These are phyloP conservation scores for Ramaria sp. DNA, from an alignment of 768 basidiomycete species.

Conservation along the genomic window DNA sequence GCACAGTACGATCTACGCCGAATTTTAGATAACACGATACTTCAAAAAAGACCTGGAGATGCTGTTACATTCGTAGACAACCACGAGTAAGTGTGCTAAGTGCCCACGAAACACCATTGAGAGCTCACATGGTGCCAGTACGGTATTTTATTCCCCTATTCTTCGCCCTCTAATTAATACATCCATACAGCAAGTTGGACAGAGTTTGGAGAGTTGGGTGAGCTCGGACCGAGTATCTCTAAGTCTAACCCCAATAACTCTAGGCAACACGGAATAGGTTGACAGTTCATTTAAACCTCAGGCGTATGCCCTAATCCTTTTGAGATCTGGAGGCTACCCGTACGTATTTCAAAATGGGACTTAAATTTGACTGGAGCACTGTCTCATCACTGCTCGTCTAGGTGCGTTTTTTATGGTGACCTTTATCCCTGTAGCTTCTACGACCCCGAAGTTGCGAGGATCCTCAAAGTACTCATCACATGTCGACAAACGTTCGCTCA, in stretches of 20 bases:
- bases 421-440: slow-evolving; percentile 66
- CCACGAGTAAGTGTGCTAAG: slow-evolving; percentile 54
- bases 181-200: slow-evolving; percentile 46
- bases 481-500: slow-evolving; percentile 60
- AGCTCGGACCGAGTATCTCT: slow-evolving; percentile 13
- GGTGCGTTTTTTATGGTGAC: slow-evolving; percentile 85
- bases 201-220: slow-evolving; percentile 79
- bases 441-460: slow-evolving; percentile 37
- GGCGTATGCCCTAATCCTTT: slow-evolving; percentile 71
- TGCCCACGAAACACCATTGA: not conserved
- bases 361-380: not conserved
- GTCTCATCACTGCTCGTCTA: slow-evolving; percentile 19
- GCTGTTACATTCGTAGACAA: slow-evolving; percentile 90
- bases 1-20: slow-evolving; percentile 64
- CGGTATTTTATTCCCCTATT: slow-evolving; percentile 4
- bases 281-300: slow-evolving; percentile 63
- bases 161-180: not conserved
- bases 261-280: slow-evolving; percentile 35
- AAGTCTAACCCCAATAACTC: not conserved
- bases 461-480: slow-evolving; percentile 44
- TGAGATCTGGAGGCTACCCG: slow-evolving; percentile 65
- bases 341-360: slow-evolving; percentile 27
- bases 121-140: not conserved
- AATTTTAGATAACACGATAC: slow-evolving; percentile 61
- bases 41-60: slow-evolving; percentile 59